Conservation (phyloP, 2,329 filamentous ascomycete species). For the Trichoderma asperellum region DNA sequence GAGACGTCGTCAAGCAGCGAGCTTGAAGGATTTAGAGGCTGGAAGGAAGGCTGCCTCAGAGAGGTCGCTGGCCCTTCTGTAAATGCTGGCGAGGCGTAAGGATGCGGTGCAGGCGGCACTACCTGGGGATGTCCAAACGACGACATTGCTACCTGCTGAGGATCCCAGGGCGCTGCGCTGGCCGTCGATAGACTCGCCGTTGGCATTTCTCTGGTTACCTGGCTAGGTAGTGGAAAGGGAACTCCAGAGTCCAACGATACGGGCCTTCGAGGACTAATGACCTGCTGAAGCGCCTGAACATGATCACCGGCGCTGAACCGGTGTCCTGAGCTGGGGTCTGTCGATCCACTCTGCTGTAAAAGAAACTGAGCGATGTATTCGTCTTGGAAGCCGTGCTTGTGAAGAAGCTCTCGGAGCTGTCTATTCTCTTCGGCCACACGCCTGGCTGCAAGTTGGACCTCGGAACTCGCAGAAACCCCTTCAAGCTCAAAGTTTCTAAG, state of each 20-base stretch:
- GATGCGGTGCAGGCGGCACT: constrained; percentile 8
- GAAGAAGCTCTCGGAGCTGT: constrained; percentile 63
- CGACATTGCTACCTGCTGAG: constrained; percentile 36
- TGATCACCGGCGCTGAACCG: constrained; percentile 34
- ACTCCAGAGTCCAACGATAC: constrained; percentile 37
- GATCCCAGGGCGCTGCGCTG: constrained; percentile 42
- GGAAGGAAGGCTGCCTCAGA: constrained; percentile 3
- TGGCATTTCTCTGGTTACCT: constrained; percentile 42
- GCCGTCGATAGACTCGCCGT: constrained; percentile 41
- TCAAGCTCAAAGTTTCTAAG: constrained; percentile 63
- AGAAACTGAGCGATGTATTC: constrained; percentile 53
- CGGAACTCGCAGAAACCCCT: constrained; percentile 69
- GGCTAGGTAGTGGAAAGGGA: constrained; percentile 38
- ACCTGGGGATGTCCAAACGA: constrained; percentile 36
- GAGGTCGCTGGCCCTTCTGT: constrained; percentile 19
- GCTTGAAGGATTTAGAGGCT: constrained; percentile 12
- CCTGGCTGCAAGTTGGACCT: constrained; percentile 71
- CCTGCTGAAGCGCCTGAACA: constrained; percentile 44
- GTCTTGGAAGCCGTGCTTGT: constrained; percentile 60
- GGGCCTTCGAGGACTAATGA: constrained; percentile 44
- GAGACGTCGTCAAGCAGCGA: constrained; percentile 23
- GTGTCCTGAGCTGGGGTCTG: constrained; percentile 30
- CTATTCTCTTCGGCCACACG: constrained; percentile 72
- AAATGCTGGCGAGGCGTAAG: constrained; percentile 24
- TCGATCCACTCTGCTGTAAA: constrained; percentile 36